Conservation (phyloP, 352 stramenopile genomes). For the Phytopythium cucurbitacearum region DNA sequence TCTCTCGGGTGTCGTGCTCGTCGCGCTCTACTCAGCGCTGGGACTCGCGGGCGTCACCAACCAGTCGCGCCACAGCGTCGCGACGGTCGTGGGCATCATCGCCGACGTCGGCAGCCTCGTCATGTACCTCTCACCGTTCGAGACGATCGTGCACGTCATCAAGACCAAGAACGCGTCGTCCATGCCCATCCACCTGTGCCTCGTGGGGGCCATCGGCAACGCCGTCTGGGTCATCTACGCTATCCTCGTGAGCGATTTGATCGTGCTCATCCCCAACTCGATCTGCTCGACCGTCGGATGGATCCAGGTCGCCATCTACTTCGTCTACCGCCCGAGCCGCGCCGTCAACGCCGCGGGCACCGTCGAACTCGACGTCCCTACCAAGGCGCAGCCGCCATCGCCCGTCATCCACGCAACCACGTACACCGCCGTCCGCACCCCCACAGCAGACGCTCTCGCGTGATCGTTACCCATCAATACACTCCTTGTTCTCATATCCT, state of each 20-base stretch:
- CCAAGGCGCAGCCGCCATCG: too few relatives aligned
- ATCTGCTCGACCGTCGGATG: conserved; percentile 15
- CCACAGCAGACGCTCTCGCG: too few relatives aligned
- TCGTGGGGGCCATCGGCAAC: conserved; percentile 21
- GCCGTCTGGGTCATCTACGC: conserved; percentile 30
- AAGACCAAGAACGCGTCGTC: conserved; percentile 23
- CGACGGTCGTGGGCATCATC: conserved; percentile 18
- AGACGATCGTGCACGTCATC: conserved; percentile 16
- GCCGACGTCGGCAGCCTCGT: conserved; percentile 13
- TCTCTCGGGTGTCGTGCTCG: conserved; percentile 87
- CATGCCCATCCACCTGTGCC: conserved; percentile 30
- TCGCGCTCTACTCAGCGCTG: conserved; percentile 16
- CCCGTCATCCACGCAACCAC: too few relatives aligned
- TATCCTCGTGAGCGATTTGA: conserved; percentile 22
- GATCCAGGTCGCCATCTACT: conserved; percentile 20
- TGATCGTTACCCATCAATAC: too few relatives aligned
- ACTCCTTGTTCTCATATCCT: too few relatives aligned
- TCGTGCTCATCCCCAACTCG: conserved; percentile 28
- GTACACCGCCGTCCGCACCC: too few relatives aligned
- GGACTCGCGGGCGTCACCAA: conserved; percentile 16
- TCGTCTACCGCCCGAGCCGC: conserved; percentile 18
- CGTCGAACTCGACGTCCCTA: too few relatives aligned
- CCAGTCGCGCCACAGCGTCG: conserved; percentile 12
- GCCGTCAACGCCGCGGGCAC: not conserved
- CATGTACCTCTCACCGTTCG: conserved; percentile 15